Evolutionary conservation across 2,329 filamentous ascomycete species (phyloP).

Genomic region (Coniochaeta prunicola): DNA sequence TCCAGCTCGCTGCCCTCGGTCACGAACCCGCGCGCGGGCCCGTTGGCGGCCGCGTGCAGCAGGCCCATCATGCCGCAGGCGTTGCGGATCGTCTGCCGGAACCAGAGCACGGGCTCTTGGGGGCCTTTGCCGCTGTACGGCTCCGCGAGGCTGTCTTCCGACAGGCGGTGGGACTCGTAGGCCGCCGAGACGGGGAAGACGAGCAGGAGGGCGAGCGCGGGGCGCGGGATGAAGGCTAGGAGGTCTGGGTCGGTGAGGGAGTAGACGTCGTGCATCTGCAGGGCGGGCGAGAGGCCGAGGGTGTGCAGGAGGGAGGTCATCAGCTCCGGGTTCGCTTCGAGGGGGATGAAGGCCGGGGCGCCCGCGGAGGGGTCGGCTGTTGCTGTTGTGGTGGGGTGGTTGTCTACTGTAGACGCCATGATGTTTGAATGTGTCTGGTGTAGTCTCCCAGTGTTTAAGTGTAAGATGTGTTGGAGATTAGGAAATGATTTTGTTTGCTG

Average conservation of each 20-base stretch:
- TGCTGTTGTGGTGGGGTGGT: slow-evolving; percentile 4
- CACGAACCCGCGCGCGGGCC: slow-evolving; percentile 57
- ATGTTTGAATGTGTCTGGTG: neutral
- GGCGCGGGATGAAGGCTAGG: slow-evolving; percentile 79
- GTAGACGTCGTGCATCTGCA: slow-evolving; percentile 86
- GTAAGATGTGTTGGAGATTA: neutral
- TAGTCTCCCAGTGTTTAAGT: neutral
- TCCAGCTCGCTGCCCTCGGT: slow-evolving; percentile 45
- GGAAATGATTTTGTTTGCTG: slow-evolving; percentile 5
- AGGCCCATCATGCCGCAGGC: slow-evolving; percentile 88
- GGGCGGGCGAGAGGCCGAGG: slow-evolving; percentile 70
- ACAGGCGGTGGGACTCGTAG: slow-evolving; percentile 69
- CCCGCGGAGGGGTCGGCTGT: slow-evolving; percentile 21
- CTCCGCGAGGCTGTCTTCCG: slow-evolving; percentile 59
- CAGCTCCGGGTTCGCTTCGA: slow-evolving; percentile 75
- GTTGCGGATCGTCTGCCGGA: slow-evolving; percentile 89
- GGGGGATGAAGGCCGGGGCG: slow-evolving; percentile 46
- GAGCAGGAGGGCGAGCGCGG: slow-evolving; percentile 79
- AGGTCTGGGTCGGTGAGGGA: slow-evolving; percentile 80
- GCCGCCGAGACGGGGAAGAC: slow-evolving; percentile 78
- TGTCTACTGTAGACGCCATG: slow-evolving; percentile 7
- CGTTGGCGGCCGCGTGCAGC: slow-evolving; percentile 76
- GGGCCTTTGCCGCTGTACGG: slow-evolving; percentile 64
- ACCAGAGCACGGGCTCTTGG: slow-evolving; percentile 79
- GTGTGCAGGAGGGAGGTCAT: slow-evolving; percentile 78